phyloP scores from a whole-genome alignment of 495 filamentous ascomycete genomes.

The Haplographium delicatum region DNA sequence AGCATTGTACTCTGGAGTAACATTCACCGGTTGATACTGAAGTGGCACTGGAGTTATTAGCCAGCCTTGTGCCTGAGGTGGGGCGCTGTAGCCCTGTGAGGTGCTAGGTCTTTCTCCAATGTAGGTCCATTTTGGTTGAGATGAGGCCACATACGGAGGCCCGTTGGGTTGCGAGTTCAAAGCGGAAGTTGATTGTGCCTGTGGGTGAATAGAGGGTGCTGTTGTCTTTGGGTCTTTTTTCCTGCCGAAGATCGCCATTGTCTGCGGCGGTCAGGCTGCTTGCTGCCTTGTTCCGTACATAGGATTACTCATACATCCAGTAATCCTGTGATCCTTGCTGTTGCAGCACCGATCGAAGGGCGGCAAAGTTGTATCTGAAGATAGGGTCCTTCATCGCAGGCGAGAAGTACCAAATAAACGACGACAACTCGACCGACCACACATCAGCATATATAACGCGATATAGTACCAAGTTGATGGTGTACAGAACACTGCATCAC shows the following conservation, averaged over 20 bases:
- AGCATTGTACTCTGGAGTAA: conserved; percentile 5
- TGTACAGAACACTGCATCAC: too few species aligned
- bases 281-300: too few species aligned
- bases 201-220: conserved; percentile 18
- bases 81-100: conserved; percentile 5
- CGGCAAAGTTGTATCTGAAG: too few species aligned
- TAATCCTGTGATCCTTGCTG: conserved; percentile 1
- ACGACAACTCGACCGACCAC: too few species aligned
- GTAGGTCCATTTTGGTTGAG: conserved; percentile 13
- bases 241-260: conserved; percentile 42
- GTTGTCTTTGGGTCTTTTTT: conserved; percentile 36
- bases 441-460: too few species aligned
- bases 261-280: too few species aligned
- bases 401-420: too few species aligned
- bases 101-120: conserved; percentile 9
- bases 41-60: conserved; percentile 12
- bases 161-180: conserved; percentile 20
- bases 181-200: conserved; percentile 8
- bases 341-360: not conserved
- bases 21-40: conserved; percentile 18
- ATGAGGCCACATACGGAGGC: conserved; percentile 19
- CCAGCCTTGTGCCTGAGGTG: conserved; percentile 25
- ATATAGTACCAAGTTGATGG: too few species aligned
- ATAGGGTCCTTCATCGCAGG: too few species aligned
- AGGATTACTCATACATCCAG: not conserved